Percentiles rank a stretch among this genome's conserved stretches.
Evolutionary conservation across 306 rosid genomes (phyloP).

Genomic region (Prosopis cineraria): DNA sequence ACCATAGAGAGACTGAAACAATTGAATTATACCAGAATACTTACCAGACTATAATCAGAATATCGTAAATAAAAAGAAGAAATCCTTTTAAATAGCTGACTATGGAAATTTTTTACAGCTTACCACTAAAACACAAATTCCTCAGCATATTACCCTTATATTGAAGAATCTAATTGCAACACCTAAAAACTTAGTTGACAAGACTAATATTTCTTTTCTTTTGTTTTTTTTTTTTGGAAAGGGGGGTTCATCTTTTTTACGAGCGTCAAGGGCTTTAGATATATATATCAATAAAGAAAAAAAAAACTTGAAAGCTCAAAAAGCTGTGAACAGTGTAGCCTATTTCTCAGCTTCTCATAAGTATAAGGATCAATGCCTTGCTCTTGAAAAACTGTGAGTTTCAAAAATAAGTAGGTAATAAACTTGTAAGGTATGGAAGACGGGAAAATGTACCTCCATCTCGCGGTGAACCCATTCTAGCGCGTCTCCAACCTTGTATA

Average conservation of each 20-base stretch:
- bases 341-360: not conserved
- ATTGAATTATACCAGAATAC: not conserved
- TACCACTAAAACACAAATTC: not conserved
- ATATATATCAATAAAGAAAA: not conserved
- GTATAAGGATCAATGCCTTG: not conserved
- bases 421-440: slow-evolving; percentile 19
- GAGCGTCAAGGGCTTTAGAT: not conserved
- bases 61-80: slow-evolving; percentile 16
- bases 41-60: slow-evolving; percentile 5
- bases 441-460: slow-evolving; percentile 79
- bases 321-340: not conserved
- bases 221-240: too few species aligned
- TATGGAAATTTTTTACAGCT: not conserved
- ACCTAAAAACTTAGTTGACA: too few species aligned
- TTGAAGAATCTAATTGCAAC: not conserved
- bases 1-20: not conserved
- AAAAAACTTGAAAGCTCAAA: not conserved
- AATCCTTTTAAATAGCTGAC: not conserved
- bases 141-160: not conserved
- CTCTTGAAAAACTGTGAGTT: not conserved
- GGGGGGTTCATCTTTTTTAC: too few species aligned
- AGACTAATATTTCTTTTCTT: too few species aligned
- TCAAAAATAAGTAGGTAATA: not conserved
- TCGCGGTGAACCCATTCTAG: slow-evolving; percentile 90
- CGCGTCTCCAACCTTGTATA: slow-evolving; percentile 92